Conservation (phyloP, 805 yeast genomes). For the Metschnikowia hibisci region DNA sequence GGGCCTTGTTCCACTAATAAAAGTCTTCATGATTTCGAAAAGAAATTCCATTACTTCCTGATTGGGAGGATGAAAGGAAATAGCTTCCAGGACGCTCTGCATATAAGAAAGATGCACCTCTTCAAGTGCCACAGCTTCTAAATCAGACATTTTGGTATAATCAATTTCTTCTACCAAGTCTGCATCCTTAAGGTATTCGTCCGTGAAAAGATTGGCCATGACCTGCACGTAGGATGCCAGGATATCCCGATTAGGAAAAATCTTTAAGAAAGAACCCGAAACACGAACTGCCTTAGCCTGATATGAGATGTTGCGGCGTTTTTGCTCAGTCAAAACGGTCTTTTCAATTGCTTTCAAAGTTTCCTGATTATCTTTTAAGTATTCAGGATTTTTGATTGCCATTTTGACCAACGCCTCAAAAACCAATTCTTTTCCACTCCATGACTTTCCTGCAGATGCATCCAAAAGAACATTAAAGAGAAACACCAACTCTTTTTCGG, state of each 20-base stretch:
- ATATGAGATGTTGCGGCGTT: slow-evolving; percentile 62
- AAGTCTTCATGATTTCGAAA: slow-evolving; percentile 19
- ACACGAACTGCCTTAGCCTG: slow-evolving; percentile 51
- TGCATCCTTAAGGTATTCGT: slow-evolving; percentile 33
- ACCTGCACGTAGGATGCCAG: slow-evolving; percentile 36
- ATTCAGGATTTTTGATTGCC: slow-evolving; percentile 41
- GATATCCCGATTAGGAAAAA: slow-evolving; percentile 32
- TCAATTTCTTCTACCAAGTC: slow-evolving; percentile 26
- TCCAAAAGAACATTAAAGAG: slow-evolving; percentile 53
- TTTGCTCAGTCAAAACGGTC: slow-evolving; percentile 55
- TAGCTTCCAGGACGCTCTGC: slow-evolving; percentile 23
- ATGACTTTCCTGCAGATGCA: slow-evolving; percentile 72
- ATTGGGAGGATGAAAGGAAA: slow-evolving; percentile 11
- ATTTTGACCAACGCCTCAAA: slow-evolving; percentile 65
- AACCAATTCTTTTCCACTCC: slow-evolving; percentile 83
- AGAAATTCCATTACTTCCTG: slow-evolving; percentile 26
- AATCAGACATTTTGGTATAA: slow-evolving; percentile 12
- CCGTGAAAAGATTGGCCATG: slow-evolving; percentile 33
- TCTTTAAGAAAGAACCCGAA: slow-evolving; percentile 48
- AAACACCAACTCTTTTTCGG: slow-evolving; percentile 17
- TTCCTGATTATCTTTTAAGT: slow-evolving; percentile 22
- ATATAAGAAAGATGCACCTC: slow-evolving; percentile 39
- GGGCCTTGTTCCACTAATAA: slow-evolving; percentile 15
- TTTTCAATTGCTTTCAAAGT: slow-evolving; percentile 38
- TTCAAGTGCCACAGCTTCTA: slow-evolving; percentile 34